Percentiles rank a stretch among this genome's conserved stretches.
These are phyloP conservation scores for Cryptosporidium felis DNA, from an alignment of 169 alveolate species.

Conservation along the genomic window DNA sequence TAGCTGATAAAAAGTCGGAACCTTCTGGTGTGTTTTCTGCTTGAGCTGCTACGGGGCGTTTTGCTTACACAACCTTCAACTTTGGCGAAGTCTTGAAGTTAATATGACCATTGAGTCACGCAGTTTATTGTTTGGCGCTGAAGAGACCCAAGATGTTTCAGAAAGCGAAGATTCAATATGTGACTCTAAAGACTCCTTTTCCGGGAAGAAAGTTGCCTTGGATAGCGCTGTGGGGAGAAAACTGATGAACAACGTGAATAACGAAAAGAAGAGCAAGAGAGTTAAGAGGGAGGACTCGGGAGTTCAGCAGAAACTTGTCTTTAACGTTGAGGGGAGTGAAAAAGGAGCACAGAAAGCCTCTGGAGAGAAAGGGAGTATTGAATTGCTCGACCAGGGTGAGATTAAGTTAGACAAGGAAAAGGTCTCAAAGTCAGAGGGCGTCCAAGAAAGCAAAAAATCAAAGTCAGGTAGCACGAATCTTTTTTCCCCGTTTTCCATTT, in stretches of 20 bases:
- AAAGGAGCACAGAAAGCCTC: too few species aligned
- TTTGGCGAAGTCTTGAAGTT: too few species aligned
- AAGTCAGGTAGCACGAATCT: not conserved
- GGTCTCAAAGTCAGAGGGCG: too few species aligned
- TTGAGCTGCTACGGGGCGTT: too few species aligned
- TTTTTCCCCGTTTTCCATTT: conserved; percentile 63
- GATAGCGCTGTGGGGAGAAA: conserved; percentile 9
- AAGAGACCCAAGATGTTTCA: not conserved
- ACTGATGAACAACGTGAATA: not conserved
- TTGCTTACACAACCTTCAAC: too few species aligned
- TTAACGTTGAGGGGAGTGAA: not conserved
- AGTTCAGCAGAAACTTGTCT: conserved; percentile 5
- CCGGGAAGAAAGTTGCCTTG: not conserved
- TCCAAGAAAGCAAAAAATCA: not conserved
- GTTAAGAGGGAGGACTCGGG: not conserved
- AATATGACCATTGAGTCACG: not conserved
- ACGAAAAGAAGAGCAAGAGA: conserved; percentile 3
- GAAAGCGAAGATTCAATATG: conserved; percentile 43
- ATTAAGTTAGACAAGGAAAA: too few species aligned
- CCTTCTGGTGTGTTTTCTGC: too few species aligned
- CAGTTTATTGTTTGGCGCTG: conserved; percentile 2
- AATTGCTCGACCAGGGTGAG: too few species aligned
- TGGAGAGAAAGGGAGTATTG: too few species aligned
- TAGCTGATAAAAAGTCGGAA: too few species aligned
- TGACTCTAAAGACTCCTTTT: conserved; percentile 45